These are phyloP conservation scores for Endoconidiophora laricicola DNA, from an alignment of 2,329 filamentous ascomycete species.

Conservation along the genomic window DNA sequence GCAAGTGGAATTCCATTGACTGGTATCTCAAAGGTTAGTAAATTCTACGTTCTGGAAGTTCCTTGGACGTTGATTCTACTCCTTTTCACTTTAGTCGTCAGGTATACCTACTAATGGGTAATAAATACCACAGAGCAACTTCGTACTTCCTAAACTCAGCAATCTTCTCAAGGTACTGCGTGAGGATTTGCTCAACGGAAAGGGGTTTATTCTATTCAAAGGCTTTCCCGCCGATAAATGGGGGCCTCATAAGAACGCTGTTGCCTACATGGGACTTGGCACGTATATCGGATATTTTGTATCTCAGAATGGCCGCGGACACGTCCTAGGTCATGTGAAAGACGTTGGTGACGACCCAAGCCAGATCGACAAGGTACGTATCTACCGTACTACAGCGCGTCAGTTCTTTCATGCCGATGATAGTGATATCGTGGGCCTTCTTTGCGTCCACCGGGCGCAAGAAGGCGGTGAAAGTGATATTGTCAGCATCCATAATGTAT, in stretches of 20 bases:
- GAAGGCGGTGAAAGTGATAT: constrained; percentile 77
- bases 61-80: too few relatives aligned
- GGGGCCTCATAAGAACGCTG: constrained; percentile 63
- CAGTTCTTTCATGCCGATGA: constrained; percentile 52
- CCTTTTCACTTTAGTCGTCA: too few relatives aligned
- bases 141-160: constrained; percentile 26
- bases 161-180: constrained; percentile 22
- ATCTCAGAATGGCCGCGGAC: constrained; percentile 68
- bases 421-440: constrained; percentile 63
- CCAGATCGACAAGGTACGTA: constrained; percentile 73
- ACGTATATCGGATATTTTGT: constrained; percentile 80
- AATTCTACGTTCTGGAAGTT: neutral
- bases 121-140: constrained; percentile 21
- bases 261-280: constrained; percentile 80
- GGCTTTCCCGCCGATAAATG: constrained; percentile 61
- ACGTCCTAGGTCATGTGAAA: constrained; percentile 79
- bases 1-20: constrained; percentile 48
- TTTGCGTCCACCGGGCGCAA: constrained; percentile 62
- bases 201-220: constrained; percentile 83
- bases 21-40: constrained; percentile 34
- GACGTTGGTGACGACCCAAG: constrained; percentile 62
- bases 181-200: constrained; percentile 49
- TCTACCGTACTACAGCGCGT: constrained; percentile 68
- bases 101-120: too few relatives aligned
- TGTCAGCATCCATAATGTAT: constrained; percentile 62